Base-by-base conservation (phyloP, 2,329 filamentous ascomycete species). In the Hymenoscyphus repandus region DNA sequence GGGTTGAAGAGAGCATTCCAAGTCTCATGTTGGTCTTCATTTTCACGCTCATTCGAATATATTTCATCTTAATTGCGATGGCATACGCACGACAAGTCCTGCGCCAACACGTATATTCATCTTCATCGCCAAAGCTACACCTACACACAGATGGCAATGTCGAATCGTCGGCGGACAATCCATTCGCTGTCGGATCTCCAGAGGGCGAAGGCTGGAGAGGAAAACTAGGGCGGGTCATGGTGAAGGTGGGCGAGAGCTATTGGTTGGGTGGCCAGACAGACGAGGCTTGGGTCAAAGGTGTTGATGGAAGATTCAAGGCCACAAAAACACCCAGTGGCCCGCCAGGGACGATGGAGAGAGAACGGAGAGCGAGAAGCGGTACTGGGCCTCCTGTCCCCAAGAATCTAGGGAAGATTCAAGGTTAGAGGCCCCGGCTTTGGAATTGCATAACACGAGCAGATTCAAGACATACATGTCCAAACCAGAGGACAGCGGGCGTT, bases 21-120 rank as follows among this genome's bases (percentile, higher is more conserved):
- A 92, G 87, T 69, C 86, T 96, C 67, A 74, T 85, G 10, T 76
- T 95, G 48, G 88, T 96, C 54, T 77, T 79, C 31, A 69, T 78
- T 1, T 78, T 96, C 56, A 95, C 86, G 70, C 73, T 85, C 11
- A 74, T 95, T 37, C 79, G 91, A 30, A 68, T 90, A 30, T 96
- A 96, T 72, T 91, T 95, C 62, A 82, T 87, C 59, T 73, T 96
- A 34, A 78, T 96, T 48, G 82, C 95, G 67, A 83, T 95, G 70
- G 83, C 88, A 6, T 93, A 88, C 67, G 89, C 91, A 3, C 81
- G 89, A 56, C 80, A 85, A 64, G 85, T 88, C 12, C 71, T 96
- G 45, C 79, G 87, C 52, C 83, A 84, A 59, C 82, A 88, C 66
- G 76, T 86, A 45, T 77, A 80, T 57, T 68, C 73, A 13, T 72